A percentile compares a stretch with the other conserved stretches of the same genome.
Evolutionary conservation across 306 rosid species (phyloP).

Genomic region (Medicago arabica): DNA sequence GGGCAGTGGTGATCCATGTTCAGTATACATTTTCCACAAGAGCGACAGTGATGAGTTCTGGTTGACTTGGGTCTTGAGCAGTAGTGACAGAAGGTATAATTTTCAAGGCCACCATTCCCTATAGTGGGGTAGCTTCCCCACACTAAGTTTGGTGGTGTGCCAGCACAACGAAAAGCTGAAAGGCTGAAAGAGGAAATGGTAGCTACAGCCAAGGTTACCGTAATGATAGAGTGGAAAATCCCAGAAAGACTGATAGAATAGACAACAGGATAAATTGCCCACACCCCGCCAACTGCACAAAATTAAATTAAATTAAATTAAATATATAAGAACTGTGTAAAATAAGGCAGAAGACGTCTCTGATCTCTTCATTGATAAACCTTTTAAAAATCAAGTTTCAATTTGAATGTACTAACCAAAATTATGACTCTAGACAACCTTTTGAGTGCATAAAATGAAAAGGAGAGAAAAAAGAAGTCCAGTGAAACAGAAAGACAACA

Average conservation of each 20-base stretch:
- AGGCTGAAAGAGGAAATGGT: constrained; percentile 72
- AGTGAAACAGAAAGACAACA: background rate
- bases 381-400: constrained; percentile 3
- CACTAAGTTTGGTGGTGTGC: constrained; percentile 64
- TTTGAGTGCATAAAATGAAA: no score
- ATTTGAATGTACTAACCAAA: background rate
- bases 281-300: constrained; percentile 88
- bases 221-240: constrained; percentile 61
- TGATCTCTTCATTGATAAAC: background rate
- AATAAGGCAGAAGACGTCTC: constrained; percentile 12
- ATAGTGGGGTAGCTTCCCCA: constrained; percentile 93
- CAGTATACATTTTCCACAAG: constrained; percentile 78
- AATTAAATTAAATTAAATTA: background rate
- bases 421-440: no score
- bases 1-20: constrained; percentile 99
- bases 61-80: constrained; percentile 94
- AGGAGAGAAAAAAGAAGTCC: no score
- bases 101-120: constrained; percentile 80
- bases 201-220: constrained; percentile 61
- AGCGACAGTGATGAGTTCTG: constrained; percentile 85
- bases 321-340: constrained; percentile 23
- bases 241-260: constrained; percentile 68
- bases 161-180: constrained; percentile 84
- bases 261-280: constrained; percentile 74
- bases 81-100: constrained; percentile 77